These are phyloP conservation scores for Cryptococcus sp. DNA, from an alignment of 1,284 basidiomycete species.

Conservation along the genomic window DNA sequence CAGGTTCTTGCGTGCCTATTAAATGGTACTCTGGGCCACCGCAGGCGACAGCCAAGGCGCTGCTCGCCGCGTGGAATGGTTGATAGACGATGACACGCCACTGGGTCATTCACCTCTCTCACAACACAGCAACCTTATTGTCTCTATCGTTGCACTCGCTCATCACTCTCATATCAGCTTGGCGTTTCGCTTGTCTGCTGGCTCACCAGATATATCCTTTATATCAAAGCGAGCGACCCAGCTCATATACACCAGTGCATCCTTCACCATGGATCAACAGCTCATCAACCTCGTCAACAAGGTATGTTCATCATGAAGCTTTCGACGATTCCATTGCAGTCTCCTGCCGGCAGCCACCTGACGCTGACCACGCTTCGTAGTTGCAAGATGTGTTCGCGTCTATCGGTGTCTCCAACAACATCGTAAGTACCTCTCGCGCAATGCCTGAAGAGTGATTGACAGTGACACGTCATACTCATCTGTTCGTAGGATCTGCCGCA, in stretches of 20 bases:
- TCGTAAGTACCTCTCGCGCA: constrained; percentile 35
- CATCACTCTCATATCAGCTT: too few relatives aligned
- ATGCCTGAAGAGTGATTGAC: constrained; percentile 2
- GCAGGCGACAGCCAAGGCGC: neutral
- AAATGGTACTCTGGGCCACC: neutral
- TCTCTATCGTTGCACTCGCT: constrained; percentile 3
- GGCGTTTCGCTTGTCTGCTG: too few relatives aligned
- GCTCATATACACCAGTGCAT: too few relatives aligned
- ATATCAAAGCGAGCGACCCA: too few relatives aligned
- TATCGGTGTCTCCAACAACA: constrained; percentile 55
- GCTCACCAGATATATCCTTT: too few relatives aligned
- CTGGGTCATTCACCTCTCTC: neutral
- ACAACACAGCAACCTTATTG: neutral
- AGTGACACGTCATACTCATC: neutral
- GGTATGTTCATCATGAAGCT: constrained; percentile 26
- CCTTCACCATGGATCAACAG: constrained; percentile 51
- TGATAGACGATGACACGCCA: neutral
- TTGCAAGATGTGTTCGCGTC: constrained; percentile 60
- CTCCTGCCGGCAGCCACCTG: too few relatives aligned
- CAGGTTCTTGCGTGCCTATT: too few relatives aligned
- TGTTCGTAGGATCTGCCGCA: constrained; percentile 57
- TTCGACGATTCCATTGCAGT: too few relatives aligned
- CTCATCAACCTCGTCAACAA: constrained; percentile 55
- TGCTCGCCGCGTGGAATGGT: neutral
- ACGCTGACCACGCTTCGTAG: constrained; percentile 23